Percentiles rank a stretch among this genome's conserved stretches.
Conservation (phyloP, 2,329 filamentous ascomycete species). For the Parastagonospora avenae region DNA sequence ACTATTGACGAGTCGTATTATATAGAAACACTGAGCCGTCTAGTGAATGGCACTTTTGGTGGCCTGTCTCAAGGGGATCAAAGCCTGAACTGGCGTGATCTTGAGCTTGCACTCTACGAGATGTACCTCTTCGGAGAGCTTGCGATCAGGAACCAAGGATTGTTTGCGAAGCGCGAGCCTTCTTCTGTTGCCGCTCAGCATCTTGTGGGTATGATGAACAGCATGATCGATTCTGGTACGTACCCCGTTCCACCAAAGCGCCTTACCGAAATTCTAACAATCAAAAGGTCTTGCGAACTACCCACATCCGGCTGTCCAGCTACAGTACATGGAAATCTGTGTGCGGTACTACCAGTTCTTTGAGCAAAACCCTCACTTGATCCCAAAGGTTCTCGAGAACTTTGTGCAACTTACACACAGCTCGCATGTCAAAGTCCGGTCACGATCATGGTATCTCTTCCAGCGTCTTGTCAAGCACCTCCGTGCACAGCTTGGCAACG, state of each 20-base stretch:
- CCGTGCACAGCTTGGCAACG: constrained; percentile 80
- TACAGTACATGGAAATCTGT: constrained; percentile 99
- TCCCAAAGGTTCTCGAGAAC: constrained; percentile 85
- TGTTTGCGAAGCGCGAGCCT: constrained; percentile 85
- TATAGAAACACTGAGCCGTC: constrained; percentile 82
- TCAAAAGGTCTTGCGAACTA: constrained; percentile 76
- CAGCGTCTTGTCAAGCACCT: constrained; percentile 90
- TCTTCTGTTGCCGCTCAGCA: constrained; percentile 79
- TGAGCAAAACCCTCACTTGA: constrained; percentile 78
- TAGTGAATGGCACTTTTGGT: constrained; percentile 87
- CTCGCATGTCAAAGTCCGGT: constrained; percentile 82
- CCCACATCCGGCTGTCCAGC: constrained; percentile 85
- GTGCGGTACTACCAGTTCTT: constrained; percentile 94
- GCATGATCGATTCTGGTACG: constrained; percentile 91
- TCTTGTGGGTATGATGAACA: constrained; percentile 88
- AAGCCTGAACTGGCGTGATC: constrained; percentile 89
- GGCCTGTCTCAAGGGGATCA: constrained; percentile 73
- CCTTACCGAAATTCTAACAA: constrained; percentile 13
- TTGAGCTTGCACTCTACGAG: constrained; percentile 91
- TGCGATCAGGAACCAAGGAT: constrained; percentile 82
- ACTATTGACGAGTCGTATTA: constrained; percentile 87
- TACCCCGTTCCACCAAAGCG: background rate
- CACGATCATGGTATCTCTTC: constrained; percentile 96
- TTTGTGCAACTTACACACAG: constrained; percentile 93
- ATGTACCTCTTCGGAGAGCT: constrained; percentile 96